These are phyloP conservation scores for Arabidopsis lyrata DNA, from an alignment of 441 rosid genomes.

Conservation along the genomic window DNA sequence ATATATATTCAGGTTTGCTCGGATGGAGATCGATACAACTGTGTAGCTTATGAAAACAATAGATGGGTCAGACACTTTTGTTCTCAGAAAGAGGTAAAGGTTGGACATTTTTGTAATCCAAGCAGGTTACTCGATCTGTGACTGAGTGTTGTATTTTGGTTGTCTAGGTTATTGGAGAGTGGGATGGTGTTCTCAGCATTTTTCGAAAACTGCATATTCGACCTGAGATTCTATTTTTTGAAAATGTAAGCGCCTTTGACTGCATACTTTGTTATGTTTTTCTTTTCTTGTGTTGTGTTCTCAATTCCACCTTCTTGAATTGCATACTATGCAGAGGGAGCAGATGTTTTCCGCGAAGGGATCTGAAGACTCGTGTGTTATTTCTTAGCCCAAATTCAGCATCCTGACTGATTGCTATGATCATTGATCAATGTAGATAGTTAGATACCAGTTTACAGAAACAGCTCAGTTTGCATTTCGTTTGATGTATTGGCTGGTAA, in stretches of 20 bases:
- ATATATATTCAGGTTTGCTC: slow-evolving; percentile 27
- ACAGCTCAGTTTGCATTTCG: no score
- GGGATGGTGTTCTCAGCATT: slow-evolving; percentile 9
- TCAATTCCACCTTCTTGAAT: slow-evolving; percentile 20
- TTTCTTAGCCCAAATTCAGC: no score
- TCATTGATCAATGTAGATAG: no score
- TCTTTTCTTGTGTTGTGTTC: slow-evolving; percentile 4
- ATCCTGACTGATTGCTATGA: no score
- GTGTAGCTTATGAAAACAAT: slow-evolving; percentile 25
- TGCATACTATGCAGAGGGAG: slow-evolving; percentile 13
- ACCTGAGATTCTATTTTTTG: slow-evolving; percentile 32
- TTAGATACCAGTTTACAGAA: no score
- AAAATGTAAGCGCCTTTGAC: slow-evolving; percentile 21
- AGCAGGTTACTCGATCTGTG: not conserved
- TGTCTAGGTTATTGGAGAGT: slow-evolving; percentile 31
- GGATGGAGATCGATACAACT: slow-evolving; percentile 24
- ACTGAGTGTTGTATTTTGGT: slow-evolving; percentile 5
- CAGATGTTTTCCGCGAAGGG: no score
- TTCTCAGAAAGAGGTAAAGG: slow-evolving; percentile 24
- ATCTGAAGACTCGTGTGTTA: not conserved
- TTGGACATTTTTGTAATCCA: not conserved
- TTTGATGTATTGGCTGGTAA: no score
- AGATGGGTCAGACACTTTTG: slow-evolving; percentile 7
- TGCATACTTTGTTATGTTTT: slow-evolving; percentile 3
- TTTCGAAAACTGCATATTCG: not conserved